Evolutionary conservation across 2,329 filamentous ascomycete species (phyloP).

Genomic region (Kalmusia sp.): DNA sequence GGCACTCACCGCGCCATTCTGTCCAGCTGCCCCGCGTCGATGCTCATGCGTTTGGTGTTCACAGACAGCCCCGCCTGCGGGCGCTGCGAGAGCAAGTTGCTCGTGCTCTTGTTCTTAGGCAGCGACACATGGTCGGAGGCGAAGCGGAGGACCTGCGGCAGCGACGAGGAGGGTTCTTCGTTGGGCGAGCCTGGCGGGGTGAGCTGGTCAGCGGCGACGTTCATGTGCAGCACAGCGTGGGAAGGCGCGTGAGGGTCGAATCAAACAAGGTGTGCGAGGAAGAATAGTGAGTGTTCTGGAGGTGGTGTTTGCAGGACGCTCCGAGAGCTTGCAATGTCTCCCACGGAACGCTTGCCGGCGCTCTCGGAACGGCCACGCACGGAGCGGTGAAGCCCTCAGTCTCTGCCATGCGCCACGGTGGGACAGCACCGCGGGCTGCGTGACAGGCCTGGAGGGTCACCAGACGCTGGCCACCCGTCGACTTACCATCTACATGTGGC

Average conservation of each 20-base stretch:
- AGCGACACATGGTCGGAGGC: conserved; percentile 42
- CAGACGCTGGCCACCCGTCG: conserved; percentile 46
- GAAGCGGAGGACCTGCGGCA: conserved; percentile 27
- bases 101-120: conserved; percentile 58
- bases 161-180: conserved; percentile 36
- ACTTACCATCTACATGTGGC: conserved; percentile 51
- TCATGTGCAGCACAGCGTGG: conserved; percentile 21
- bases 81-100: conserved; percentile 52
- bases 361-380: neutral
- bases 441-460: conserved; percentile 13
- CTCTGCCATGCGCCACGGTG: neutral
- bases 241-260: neutral
- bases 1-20: conserved; percentile 73
- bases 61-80: conserved; percentile 48
- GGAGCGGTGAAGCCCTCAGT: conserved; percentile 8
- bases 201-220: conserved; percentile 31
- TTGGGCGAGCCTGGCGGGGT: conserved; percentile 43
- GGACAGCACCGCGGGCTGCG: neutral
- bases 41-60: conserved; percentile 74
- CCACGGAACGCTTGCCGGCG: conserved; percentile 5
- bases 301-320: neutral
- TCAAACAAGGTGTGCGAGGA: neutral
- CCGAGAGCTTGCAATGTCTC: neutral
- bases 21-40: conserved; percentile 75
- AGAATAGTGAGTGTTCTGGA: neutral